phyloP scores from a whole-genome alignment of 2,329 filamentous ascomycete species.

The Diaporthe ilicicola region DNA sequence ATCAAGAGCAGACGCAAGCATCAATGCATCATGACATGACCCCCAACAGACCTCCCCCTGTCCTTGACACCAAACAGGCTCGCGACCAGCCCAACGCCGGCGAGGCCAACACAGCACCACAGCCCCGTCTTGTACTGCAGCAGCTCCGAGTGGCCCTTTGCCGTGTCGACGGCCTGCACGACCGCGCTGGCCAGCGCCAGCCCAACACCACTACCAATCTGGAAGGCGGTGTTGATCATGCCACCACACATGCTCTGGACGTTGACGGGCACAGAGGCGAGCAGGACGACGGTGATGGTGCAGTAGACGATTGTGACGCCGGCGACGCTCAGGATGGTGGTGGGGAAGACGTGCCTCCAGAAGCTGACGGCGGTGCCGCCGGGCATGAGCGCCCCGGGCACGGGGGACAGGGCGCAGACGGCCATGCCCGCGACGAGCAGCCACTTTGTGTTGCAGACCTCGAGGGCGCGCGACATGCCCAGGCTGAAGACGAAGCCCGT shows the following conservation, averaged over 20 bases:
- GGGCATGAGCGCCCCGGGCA: slow-evolving; percentile 42
- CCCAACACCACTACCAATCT: slow-evolving; percentile 51
- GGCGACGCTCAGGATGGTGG: slow-evolving; percentile 48
- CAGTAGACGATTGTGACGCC: slow-evolving; percentile 51
- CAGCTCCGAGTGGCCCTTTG: slow-evolving; percentile 43
- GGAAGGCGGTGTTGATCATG: slow-evolving; percentile 51
- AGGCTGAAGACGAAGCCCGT: slow-evolving; percentile 49
- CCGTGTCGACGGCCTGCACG: slow-evolving; percentile 49
- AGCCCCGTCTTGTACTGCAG: slow-evolving; percentile 50
- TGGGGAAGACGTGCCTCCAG: slow-evolving; percentile 50
- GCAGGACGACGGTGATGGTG: slow-evolving; percentile 50
- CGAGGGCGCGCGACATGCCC: slow-evolving; percentile 46
- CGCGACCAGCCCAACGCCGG: slow-evolving; percentile 44
- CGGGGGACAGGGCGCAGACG: slow-evolving; percentile 47
- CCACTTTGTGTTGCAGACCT: slow-evolving; percentile 48
- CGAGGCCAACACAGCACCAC: slow-evolving; percentile 51
- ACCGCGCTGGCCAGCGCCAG: slow-evolving; percentile 44
- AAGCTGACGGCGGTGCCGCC: slow-evolving; percentile 36
- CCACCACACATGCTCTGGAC: slow-evolving; percentile 44
- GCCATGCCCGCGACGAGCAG: slow-evolving; percentile 45
- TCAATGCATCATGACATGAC: slow-evolving; percentile 23
- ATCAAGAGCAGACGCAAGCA: not conserved
- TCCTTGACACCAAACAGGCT: slow-evolving; percentile 38
- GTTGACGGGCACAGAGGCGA: slow-evolving; percentile 49
- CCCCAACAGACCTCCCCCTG: slow-evolving; percentile 18